Base-by-base conservation (phyloP, 2,329 filamentous ascomycete species). In the Aspergillus fumigatiaffinis region DNA sequence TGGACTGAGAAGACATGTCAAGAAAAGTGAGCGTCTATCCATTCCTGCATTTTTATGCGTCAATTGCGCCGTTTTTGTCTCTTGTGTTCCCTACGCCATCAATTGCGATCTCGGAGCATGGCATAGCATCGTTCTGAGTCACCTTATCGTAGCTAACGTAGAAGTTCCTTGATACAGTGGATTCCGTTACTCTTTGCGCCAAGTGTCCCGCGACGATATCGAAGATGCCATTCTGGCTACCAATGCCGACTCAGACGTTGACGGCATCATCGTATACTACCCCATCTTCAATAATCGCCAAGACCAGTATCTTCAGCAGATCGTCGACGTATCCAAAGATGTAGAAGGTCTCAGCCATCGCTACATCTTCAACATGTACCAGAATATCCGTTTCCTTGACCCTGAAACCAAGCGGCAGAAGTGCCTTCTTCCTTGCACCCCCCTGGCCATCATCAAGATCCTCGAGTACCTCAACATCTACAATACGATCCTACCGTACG, bases 361-460 rank as follows among this genome's bases (percentile, higher is more conserved):
- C 71, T 92, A 97, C 78, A 89, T 97, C 71, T 92, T 93, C 84
- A 99, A 99, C 83, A 97, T 99, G 92, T 99, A 97, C 79, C 90
- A 97, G 81, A 99, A 99, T 79, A 86, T 96, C 68, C 91, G 94
- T 63, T 97, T 92, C 80, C 82, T 99, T 56, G 94, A 99, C 76
- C 80, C 87, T 25, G 68, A 72, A 35, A 73, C 70, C 47, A 70
- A 73, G 61, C 88, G 88, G 4, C 90, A 91, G 74, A 97, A 99
- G 80, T 95, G 89, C 51, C 91, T 97, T 64, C 80, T 99, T 53
- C 94, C 94, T 4, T 99, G 94, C 81, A 99, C 94, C 2, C 94
- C 94, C 17, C 84, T 99, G 25, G 94, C 94, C 26, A 89, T 96
- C 59, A 90, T 97, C 80, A 99, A 99, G 82, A 95, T 97, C 65